Percentiles rank a stretch among this genome's conserved stretches.
Evolutionary conservation across 495 filamentous ascomycete genomes (phyloP).

Genomic region (Neurospora terricola): DNA sequence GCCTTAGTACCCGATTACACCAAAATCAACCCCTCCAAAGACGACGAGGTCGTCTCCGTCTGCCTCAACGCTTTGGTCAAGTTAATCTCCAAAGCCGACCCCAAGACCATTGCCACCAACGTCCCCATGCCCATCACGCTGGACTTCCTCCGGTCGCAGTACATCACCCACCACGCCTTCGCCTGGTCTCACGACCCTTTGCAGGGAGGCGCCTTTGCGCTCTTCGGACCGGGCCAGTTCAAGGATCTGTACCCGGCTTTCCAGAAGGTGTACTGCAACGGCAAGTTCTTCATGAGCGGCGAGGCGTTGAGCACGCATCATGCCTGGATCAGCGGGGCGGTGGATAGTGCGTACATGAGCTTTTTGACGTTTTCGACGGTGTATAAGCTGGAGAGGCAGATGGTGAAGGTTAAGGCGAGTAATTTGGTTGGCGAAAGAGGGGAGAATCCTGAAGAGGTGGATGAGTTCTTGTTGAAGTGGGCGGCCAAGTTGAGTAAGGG

Average conservation of each 20-base stretch:
- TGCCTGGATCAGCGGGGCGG: conserved; percentile 32
- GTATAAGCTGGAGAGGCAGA: background rate
- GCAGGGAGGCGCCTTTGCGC: conserved; percentile 35
- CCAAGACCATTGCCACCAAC: background rate
- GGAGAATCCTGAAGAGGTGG: background rate
- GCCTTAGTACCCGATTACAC: conserved; percentile 17
- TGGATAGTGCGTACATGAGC: conserved; percentile 15
- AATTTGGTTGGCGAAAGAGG: background rate
- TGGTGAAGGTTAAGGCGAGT: background rate
- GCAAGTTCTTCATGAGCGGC: conserved; percentile 25
- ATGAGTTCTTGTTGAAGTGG: conserved; percentile 1
- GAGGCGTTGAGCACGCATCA: conserved; percentile 34
- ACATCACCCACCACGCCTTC: conserved; percentile 23
- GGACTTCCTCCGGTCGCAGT: conserved; percentile 6
- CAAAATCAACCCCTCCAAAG: conserved; percentile 14
- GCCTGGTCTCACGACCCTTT: conserved; percentile 28
- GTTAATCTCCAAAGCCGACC: conserved; percentile 1
- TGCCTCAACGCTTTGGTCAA: conserved; percentile 6
- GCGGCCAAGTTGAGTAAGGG: background rate
- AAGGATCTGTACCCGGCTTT: conserved; percentile 20
- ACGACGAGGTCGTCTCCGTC: conserved; percentile 3
- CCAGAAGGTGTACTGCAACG: conserved; percentile 14
- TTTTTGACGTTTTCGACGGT: background rate
- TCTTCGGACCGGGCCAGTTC: conserved; percentile 37
- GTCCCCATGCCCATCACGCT: conserved; percentile 6